Conservation (phyloP, 495 filamentous ascomycete genomes). For the Neurospora sp. region DNA sequence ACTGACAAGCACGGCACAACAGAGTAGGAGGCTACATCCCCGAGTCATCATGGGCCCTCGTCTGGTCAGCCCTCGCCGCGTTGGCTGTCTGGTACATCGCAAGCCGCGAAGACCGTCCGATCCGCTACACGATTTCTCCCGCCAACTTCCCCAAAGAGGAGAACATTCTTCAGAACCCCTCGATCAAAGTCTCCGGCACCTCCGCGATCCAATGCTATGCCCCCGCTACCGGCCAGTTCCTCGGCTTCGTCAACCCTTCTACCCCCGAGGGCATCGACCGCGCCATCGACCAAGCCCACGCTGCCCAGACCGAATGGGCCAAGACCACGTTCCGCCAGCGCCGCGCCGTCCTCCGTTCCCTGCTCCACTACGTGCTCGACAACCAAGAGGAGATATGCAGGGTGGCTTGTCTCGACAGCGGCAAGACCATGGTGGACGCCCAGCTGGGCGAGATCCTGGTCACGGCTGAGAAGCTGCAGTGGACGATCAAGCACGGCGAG, state of each 20-base stretch:
- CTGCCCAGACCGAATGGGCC: slow-evolving; percentile 74
- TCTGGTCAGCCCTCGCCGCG: slow-evolving; percentile 19
- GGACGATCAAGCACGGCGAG: slow-evolving; percentile 89
- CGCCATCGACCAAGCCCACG: slow-evolving; percentile 60
- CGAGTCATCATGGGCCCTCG: slow-evolving; percentile 5
- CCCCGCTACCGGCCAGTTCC: slow-evolving; percentile 75
- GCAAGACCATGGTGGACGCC: slow-evolving; percentile 92
- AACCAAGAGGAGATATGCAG: slow-evolving; percentile 82
- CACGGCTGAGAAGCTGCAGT: slow-evolving; percentile 85
- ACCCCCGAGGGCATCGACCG: slow-evolving; percentile 71
- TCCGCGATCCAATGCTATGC: slow-evolving; percentile 75
- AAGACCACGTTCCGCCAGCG: slow-evolving; percentile 68
- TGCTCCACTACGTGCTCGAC: slow-evolving; percentile 76
- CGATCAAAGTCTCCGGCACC: slow-evolving; percentile 44
- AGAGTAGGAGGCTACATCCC: slow-evolving; percentile 3
- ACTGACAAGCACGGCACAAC: neutral
- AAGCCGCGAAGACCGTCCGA: slow-evolving; percentile 22
- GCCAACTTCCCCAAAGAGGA: slow-evolving; percentile 37
- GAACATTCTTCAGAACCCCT: slow-evolving; percentile 52
- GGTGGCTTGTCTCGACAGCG: slow-evolving; percentile 87
- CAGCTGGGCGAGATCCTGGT: slow-evolving; percentile 90
- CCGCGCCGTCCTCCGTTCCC: slow-evolving; percentile 66
- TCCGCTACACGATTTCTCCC: slow-evolving; percentile 28
- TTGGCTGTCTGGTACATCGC: slow-evolving; percentile 20
- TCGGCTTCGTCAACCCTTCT: slow-evolving; percentile 71